Base-by-base conservation (phyloP, 352 stramenopile genomes). In the Salisapilia sapeloensis region DNA sequence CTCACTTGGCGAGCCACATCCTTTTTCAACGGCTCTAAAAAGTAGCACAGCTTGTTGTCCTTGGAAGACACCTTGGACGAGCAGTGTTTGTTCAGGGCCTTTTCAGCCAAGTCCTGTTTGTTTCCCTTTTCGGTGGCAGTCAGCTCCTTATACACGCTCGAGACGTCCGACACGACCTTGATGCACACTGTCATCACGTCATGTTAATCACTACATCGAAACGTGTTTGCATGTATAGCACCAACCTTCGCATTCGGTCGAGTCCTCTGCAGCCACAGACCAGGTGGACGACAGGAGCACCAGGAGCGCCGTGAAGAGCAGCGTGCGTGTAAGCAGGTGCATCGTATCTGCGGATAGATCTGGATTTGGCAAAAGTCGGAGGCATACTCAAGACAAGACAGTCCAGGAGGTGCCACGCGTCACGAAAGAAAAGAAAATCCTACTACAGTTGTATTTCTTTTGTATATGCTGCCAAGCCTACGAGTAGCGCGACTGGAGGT, bases 41-140 rank as follows among this genome's bases (percentile, higher is more conserved):
- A 94, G 72, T 97, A 97, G 63, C 86, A 97, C 76, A 95, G 48
- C 56, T 94, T 95, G 52, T 90, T 87, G 57, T 95, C 81, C 61
- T 94, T 93, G 33, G 57, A 40, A 46, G 60, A 67, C 16, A 81
- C 60, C 60, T 92, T 92, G 11, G 53, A 53, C 12, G 37, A 48
- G 40, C 86, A 94, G 48, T 78, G 59, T 36, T 90, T 84, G 11
- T 74, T 66, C n/a, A 96, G 48, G 7, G 83, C 82, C n/a, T 52
- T 50, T 42, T 91, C 71, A 4, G 65, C 69, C 16, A 86, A 22
- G 0, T 76, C 74, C 35, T 87, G 64, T 34, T 66, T 76, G 37
- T 86, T 79, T 29, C 54, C 61, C 33, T 63, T 89, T 33, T 82
- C 48, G 35, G 67, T 55, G 22, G 64, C 18, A n/a, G n/a, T n/a